phyloP scores from a whole-genome alignment of 78 protist species.

The Dictyostelium brefeldianum region DNA sequence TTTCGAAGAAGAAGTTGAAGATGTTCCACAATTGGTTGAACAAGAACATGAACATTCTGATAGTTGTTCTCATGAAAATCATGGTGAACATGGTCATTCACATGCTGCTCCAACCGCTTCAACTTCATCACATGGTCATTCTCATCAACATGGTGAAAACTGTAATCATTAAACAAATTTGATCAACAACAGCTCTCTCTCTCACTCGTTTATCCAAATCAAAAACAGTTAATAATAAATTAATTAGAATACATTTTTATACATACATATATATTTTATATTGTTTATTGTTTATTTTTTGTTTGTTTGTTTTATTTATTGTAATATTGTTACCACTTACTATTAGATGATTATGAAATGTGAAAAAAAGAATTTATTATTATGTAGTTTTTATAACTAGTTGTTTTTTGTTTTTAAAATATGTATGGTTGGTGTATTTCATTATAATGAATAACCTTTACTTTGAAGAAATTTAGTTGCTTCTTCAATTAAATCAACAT shows the following conservation, averaged over 20 bases:
- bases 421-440: background rate
- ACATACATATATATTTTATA: too few species aligned
- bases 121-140: background rate
- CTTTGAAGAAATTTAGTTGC: constrained; percentile 37
- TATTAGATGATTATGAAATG: background rate
- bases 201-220: too few species aligned
- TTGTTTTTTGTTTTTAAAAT: background rate
- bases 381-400: background rate
- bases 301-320: background rate
- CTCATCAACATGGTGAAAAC: constrained; percentile 23
- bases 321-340: background rate
- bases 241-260: too few species aligned
- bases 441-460: constrained; percentile 25
- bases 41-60: background rate
- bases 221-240: too few species aligned
- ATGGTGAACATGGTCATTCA: constrained; percentile 19
- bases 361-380: too few species aligned
- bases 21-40: background rate
- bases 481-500: constrained; percentile 24
- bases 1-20: background rate
- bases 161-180: constrained; percentile 19
- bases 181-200: background rate
- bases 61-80: background rate
- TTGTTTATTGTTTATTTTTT: too few species aligned
- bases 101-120: constrained; percentile 2